Percentiles rank a stretch among this genome's conserved stretches.
Conservation (phyloP, 345 rosid species). For the Gossypium anomalum region DNA sequence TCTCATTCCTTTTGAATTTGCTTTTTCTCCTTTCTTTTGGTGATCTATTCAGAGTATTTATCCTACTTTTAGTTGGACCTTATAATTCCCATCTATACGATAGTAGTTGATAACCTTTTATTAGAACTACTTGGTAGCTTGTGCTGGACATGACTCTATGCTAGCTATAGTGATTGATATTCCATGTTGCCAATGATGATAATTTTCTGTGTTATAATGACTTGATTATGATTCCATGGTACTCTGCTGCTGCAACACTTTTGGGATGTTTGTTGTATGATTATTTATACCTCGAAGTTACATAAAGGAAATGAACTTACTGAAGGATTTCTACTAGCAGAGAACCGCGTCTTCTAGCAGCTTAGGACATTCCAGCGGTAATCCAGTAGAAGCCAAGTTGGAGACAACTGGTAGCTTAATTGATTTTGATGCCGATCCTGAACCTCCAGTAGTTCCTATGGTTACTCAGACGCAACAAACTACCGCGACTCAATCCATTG, state of each 20-base stretch:
- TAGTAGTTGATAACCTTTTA: background rate
- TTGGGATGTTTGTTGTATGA: background rate
- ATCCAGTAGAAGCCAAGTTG: constrained; percentile 56
- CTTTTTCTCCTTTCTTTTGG: background rate
- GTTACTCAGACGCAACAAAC: constrained; percentile 41
- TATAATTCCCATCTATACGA: background rate
- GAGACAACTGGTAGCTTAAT: constrained; percentile 69
- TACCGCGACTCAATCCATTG: constrained; percentile 34
- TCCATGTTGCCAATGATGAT: background rate
- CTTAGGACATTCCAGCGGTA: constrained; percentile 55
- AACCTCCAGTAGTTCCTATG: constrained; percentile 50
- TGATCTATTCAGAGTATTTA: background rate
- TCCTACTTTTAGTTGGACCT: background rate
- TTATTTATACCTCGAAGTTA: no score
- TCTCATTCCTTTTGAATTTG: background rate
- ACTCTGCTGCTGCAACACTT: background rate
- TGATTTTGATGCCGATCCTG: constrained; percentile 88
- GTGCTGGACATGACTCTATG: constrained; percentile 6
- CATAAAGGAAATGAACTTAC: constrained; percentile 16
- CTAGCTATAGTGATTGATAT: constrained; percentile 1
- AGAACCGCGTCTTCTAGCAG: constrained; percentile 59
- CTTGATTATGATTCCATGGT: constrained; percentile 1
- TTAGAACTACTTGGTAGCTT: constrained; percentile 18
- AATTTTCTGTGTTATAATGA: background rate
- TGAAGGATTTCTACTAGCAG: constrained; percentile 37